A percentile compares a stretch with the other conserved stretches of the same genome.
phyloP scores from a whole-genome alignment of 2,329 filamentous ascomycete species.

The Talaromyces sp. region DNA sequence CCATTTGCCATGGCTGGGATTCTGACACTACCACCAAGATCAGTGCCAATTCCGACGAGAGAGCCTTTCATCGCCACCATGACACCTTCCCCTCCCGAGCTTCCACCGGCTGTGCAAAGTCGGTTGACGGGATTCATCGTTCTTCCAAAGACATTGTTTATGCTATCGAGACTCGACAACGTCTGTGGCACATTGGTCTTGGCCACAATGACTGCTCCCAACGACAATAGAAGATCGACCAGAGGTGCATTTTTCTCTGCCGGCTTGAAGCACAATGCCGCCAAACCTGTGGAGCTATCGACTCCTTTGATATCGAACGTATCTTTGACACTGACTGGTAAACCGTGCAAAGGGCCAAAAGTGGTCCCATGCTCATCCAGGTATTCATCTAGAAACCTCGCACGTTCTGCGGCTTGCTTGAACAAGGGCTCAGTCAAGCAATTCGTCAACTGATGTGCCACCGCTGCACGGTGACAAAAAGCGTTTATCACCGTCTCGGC shows the following conservation, averaged over 20 bases:
- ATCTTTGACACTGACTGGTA: constrained; percentile 38
- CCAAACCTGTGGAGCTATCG: constrained; percentile 53
- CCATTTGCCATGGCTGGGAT: constrained; percentile 20
- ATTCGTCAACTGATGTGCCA: constrained; percentile 7
- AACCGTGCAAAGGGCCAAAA: constrained; percentile 32
- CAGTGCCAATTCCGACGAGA: constrained; percentile 54
- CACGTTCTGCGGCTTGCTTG: constrained; percentile 30
- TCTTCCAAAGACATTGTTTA: constrained; percentile 58
- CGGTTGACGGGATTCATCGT: constrained; percentile 61
- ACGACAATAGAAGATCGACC: constrained; percentile 9
- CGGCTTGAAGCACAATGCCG: constrained; percentile 4
- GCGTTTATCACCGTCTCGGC: constrained; percentile 5
- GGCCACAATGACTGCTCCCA: constrained; percentile 50
- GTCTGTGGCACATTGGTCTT: constrained; percentile 57
- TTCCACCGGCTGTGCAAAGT: constrained; percentile 57
- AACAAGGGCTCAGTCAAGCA: constrained; percentile 39
- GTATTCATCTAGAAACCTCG: constrained; percentile 17
- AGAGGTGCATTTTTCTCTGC: constrained; percentile 4
- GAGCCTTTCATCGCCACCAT: constrained; percentile 55
- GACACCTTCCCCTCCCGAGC: constrained; percentile 60
- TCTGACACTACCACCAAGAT: too few species aligned
- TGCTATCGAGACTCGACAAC: constrained; percentile 58
- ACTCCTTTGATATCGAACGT: constrained; percentile 36
- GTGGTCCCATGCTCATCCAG: background rate
- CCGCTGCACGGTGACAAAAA: constrained; percentile 6